phyloP scores from a whole-genome alignment of 2,329 filamentous ascomycete species.

The Penicillium freii region DNA sequence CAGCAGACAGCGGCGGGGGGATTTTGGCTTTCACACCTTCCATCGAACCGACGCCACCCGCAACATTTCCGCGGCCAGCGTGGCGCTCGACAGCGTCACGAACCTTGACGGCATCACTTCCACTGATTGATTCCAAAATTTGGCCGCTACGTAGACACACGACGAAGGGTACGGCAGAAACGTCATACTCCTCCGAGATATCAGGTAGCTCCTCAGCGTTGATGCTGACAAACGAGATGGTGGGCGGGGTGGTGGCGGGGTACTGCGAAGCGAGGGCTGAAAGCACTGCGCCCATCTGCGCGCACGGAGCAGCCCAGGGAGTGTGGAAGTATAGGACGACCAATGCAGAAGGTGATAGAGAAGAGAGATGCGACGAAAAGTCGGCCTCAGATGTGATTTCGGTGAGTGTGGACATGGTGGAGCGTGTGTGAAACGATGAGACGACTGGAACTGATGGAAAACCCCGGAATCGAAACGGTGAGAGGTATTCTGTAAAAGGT shows the following conservation, averaged over 20 bases:
- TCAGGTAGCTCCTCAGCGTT: constrained; percentile 94
- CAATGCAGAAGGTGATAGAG: constrained; percentile 67
- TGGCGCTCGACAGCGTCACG: constrained; percentile 82
- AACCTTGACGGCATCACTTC: constrained; percentile 83
- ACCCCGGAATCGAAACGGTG: background rate
- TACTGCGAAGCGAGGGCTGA: constrained; percentile 83
- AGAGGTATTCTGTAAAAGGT: background rate
- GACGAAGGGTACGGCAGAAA: constrained; percentile 89
- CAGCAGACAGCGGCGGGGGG: constrained; percentile 41
- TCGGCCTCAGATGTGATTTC: constrained; percentile 72
- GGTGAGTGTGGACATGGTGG: constrained; percentile 69
- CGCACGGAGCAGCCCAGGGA: constrained; percentile 93
- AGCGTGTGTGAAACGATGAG: background rate
- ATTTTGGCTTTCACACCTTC: constrained; percentile 37
- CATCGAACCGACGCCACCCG: constrained; percentile 25
- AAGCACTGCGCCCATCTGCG: constrained; percentile 87
- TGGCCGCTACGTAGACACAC: constrained; percentile 74
- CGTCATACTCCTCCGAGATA: constrained; percentile 87
- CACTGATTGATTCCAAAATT: constrained; percentile 80
- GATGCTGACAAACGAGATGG: constrained; percentile 80
- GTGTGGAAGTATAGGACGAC: constrained; percentile 92
- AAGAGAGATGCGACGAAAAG: constrained; percentile 68
- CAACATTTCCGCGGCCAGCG: constrained; percentile 50
- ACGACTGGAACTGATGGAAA: background rate
- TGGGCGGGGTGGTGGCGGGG: constrained; percentile 62